Percentiles rank a stretch among this genome's conserved stretches.
Conservation (phyloP, 2,329 filamentous ascomycete genomes). For the Diaporthe sp. region DNA sequence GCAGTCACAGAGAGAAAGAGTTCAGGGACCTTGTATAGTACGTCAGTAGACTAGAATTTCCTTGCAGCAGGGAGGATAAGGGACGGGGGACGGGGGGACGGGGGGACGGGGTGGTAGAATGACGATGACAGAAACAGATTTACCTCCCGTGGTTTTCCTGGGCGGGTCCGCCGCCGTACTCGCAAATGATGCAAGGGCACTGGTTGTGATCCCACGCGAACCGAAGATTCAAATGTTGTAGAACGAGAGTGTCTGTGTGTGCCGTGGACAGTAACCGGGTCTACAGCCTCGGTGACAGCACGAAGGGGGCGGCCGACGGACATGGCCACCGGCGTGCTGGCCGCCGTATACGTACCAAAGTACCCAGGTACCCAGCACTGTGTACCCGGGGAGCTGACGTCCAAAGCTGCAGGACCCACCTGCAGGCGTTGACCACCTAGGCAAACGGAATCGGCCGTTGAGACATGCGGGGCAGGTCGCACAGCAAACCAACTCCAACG, state of each 20-base stretch:
- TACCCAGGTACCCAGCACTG: not conserved
- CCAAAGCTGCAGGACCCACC: constrained; percentile 16
- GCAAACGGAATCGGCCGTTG: constrained; percentile 17
- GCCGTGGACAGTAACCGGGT: not conserved
- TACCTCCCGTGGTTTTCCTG: not conserved
- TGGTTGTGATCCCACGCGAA: not conserved
- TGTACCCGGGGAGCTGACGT: not conserved
- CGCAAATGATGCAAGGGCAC: not conserved
- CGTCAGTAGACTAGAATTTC: not conserved
- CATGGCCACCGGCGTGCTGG: not conserved
- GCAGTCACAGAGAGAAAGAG: not conserved
- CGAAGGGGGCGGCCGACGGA: not conserved
- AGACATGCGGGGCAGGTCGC: constrained; percentile 11
- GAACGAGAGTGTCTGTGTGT: not conserved
- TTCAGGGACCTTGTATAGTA: not conserved
- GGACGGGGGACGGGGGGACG: not conserved
- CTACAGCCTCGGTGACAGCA: not conserved
- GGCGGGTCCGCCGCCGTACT: not conserved
- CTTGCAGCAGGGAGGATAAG: not conserved
- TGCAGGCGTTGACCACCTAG: not conserved
- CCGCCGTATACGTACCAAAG: not conserved
- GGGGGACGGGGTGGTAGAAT: not conserved
- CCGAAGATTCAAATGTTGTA: not conserved
- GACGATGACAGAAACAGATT: not conserved
- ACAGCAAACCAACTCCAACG: not conserved